Evolutionary conservation across 495 filamentous ascomycete species (phyloP).

Genomic region (Aspergillus ellipticus): DNA sequence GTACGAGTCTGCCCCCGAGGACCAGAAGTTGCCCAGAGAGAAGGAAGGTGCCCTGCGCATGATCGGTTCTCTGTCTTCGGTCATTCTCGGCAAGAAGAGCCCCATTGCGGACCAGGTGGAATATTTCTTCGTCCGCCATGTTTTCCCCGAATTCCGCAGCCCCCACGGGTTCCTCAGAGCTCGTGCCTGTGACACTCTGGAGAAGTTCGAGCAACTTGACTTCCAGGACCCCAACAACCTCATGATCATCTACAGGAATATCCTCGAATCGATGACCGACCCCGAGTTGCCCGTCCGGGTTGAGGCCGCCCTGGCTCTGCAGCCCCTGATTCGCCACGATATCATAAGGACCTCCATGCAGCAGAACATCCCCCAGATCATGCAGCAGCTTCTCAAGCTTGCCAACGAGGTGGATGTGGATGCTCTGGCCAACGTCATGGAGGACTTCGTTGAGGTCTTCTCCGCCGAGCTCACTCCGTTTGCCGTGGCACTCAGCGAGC

Average conservation of each 20-base stretch:
- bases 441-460: conserved; percentile 98
- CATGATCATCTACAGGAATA: conserved; percentile 91
- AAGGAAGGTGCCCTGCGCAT: conserved; percentile 96
- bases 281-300: conserved; percentile 86
- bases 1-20: conserved; percentile 77
- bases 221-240: conserved; percentile 95
- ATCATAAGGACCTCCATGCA: conserved; percentile 92
- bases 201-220: conserved; percentile 94
- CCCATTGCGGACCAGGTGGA: conserved; percentile 98
- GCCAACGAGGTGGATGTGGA: conserved; percentile 96
- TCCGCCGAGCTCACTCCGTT: conserved; percentile 93
- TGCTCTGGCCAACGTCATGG: conserved; percentile 97
- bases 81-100: conserved; percentile 96
- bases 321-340: conserved; percentile 93
- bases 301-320: conserved; percentile 88
- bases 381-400: conserved; percentile 95
- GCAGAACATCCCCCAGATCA: conserved; percentile 97
- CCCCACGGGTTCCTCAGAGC: conserved; percentile 90
- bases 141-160: conserved; percentile 96
- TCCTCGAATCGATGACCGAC: conserved; percentile 95
- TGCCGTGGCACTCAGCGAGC: conserved; percentile 94
- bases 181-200: conserved; percentile 91
- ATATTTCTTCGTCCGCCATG: conserved; percentile 96
- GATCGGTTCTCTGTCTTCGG: conserved; percentile 91
- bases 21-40: conserved; percentile 84